Percentiles rank a stretch among this genome's conserved stretches.
Evolutionary conservation across 257 asterid genomes (phyloP).

Genomic region (Sherardia arvensis): DNA sequence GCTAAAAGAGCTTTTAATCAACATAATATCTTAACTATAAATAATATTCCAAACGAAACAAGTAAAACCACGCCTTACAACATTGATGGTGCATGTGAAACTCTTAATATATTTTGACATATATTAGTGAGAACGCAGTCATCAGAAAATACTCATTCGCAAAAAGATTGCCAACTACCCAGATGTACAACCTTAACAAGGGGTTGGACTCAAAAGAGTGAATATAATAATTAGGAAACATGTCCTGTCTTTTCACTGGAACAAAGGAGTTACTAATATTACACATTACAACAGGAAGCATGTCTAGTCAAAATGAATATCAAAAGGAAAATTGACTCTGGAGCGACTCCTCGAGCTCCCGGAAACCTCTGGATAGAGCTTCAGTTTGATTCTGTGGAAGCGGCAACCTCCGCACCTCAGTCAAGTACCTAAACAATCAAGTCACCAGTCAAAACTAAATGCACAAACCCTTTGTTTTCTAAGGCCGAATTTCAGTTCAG

Average conservation of each 20-base stretch:
- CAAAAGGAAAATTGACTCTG: constrained; percentile 46
- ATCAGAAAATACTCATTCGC: too few relatives aligned
- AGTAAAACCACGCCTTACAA: too few relatives aligned
- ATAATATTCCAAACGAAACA: too few relatives aligned
- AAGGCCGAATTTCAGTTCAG: too few relatives aligned
- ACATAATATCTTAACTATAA: too few relatives aligned
- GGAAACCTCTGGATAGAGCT: constrained; percentile 60
- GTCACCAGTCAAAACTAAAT: neutral
- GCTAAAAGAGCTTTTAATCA: too few relatives aligned
- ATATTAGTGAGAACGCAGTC: too few relatives aligned
- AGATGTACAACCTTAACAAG: too few relatives aligned
- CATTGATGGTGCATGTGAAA: too few relatives aligned
- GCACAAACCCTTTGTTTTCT: neutral
- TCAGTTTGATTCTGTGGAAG: constrained; percentile 80
- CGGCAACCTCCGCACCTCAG: constrained; percentile 80
- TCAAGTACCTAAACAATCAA: constrained; percentile 53
- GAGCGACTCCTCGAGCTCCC: constrained; percentile 87
- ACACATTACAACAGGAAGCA: neutral
- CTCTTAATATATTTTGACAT: too few relatives aligned
- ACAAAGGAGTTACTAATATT: neutral
- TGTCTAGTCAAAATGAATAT: neutral
- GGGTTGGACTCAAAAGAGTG: too few relatives aligned
- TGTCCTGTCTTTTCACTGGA: neutral
- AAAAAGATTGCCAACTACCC: too few relatives aligned
- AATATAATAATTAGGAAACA: neutral